These are phyloP conservation scores for Aphanomyces invadans DNA, from an alignment of 352 stramenopile species.

Conservation along the genomic window DNA sequence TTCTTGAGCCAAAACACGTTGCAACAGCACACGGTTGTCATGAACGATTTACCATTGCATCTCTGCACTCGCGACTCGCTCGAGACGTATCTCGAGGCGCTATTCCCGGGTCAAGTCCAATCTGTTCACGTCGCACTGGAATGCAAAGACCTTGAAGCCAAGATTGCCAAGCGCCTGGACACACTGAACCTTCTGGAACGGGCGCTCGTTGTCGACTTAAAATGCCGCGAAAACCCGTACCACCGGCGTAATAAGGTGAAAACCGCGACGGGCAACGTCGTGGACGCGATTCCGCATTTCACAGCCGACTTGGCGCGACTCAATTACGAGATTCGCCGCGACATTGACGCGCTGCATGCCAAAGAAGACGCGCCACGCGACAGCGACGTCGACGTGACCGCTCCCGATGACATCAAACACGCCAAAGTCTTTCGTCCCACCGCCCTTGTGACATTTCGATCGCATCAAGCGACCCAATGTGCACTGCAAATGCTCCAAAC, in stretches of 20 bases:
- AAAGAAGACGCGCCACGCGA: constrained; percentile 30
- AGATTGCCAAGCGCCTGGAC: constrained; percentile 58
- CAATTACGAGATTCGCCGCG: constrained; percentile 55
- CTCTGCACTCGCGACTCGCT: constrained; percentile 66
- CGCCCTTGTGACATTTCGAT: constrained; percentile 78
- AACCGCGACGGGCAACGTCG: constrained; percentile 28
- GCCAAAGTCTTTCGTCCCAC: constrained; percentile 61
- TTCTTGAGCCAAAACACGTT: constrained; percentile 51
- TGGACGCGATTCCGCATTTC: constrained; percentile 63
- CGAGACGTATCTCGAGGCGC: constrained; percentile 60
- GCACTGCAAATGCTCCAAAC: constrained; percentile 75
- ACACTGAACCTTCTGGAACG: constrained; percentile 64
- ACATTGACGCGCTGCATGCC: constrained; percentile 32
- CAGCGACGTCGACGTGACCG: constrained; percentile 32
- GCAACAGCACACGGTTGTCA: constrained; percentile 71
- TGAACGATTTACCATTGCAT: constrained; percentile 68
- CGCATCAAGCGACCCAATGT: constrained; percentile 56
- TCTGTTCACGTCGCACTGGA: constrained; percentile 70
- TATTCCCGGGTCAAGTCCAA: constrained; percentile 64
- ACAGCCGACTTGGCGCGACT: constrained; percentile 59
- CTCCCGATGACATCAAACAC: constrained; percentile 25
- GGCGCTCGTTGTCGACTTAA: constrained; percentile 46
- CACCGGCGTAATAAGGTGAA: constrained; percentile 37
- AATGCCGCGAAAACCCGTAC: constrained; percentile 33
- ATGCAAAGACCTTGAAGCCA: constrained; percentile 61